Percentiles rank a stretch among this genome's conserved stretches.
Evolutionary conservation across 2,329 filamentous ascomycete species (phyloP).

Genomic region (Exserohilum rostratum): DNA sequence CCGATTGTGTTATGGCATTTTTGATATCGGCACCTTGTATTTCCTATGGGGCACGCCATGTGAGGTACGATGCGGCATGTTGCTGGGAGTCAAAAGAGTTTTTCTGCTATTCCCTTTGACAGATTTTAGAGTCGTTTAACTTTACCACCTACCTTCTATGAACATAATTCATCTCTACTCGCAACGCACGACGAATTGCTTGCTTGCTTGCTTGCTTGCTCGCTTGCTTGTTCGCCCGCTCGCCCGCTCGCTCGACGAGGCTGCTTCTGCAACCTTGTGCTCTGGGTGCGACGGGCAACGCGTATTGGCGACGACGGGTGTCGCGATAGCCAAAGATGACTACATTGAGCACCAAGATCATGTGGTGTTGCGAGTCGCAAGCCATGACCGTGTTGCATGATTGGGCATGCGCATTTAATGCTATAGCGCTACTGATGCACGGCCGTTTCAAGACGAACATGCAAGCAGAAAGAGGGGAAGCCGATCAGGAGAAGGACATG

Average conservation of each 20-base stretch:
- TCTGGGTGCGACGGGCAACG: no score
- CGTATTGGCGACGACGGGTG: not conserved
- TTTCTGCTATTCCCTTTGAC: conserved; percentile 14
- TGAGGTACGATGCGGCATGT: conserved; percentile 26
- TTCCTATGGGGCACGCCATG: conserved; percentile 29
- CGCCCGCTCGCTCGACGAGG: not conserved
- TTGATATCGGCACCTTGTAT: conserved; percentile 37
- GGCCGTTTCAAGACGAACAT: conserved; percentile 12
- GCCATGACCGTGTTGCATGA: not conserved
- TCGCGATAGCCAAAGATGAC: conserved; percentile 7
- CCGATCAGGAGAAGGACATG: conserved; percentile 8
- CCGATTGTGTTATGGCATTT: conserved; percentile 38
- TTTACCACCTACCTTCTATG: conserved; percentile 37
- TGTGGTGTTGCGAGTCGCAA: conserved; percentile 10
- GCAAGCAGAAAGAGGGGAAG: conserved; percentile 13
- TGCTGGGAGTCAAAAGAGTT: conserved; percentile 32
- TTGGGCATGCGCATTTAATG: conserved; percentile 2
- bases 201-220: not conserved
- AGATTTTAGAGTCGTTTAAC: conserved; percentile 19
- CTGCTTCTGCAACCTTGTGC: no score
- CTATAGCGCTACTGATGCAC: conserved; percentile 13
- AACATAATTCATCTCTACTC: conserved; percentile 37
- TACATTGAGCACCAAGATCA: not conserved
- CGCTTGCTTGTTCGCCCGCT: not conserved
- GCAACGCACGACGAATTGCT: not conserved